A percentile compares a stretch with the other conserved stretches of the same genome.
Evolutionary conservation across 129 eudicot genomes (phyloP).

Genomic region (carrot (Daucus carota)): DNA sequence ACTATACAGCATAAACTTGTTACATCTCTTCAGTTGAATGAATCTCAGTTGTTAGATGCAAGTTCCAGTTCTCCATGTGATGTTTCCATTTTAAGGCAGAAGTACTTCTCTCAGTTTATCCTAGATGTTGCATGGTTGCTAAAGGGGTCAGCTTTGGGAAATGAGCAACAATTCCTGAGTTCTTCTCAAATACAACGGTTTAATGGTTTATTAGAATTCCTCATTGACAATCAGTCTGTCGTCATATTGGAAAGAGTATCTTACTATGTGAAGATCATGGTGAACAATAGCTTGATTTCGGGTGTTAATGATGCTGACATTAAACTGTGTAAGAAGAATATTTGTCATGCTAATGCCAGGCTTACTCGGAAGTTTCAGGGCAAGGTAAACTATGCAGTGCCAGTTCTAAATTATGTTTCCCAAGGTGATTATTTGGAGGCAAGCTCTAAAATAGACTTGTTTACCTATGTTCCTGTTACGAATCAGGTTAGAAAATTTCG

Average conservation of each 20-base stretch:
- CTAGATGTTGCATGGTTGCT: constrained; percentile 74
- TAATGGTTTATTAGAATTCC: constrained; percentile 37
- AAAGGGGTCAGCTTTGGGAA: constrained; percentile 47
- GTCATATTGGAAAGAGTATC: constrained; percentile 53
- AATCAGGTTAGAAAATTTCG: constrained; percentile 29
- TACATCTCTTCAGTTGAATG: constrained; percentile 22
- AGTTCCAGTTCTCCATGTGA: constrained; percentile 32
- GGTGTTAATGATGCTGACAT: constrained; percentile 40
- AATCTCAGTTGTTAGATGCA: constrained; percentile 14
- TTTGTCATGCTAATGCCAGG: constrained; percentile 33
- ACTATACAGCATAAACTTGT: constrained; percentile 44
- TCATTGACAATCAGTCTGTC: constrained; percentile 49
- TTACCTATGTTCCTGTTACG: constrained; percentile 18
- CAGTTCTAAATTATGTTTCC: background rate
- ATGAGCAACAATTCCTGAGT: constrained; percentile 21
- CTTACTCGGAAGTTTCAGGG: constrained; percentile 28
- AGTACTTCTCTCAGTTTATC: constrained; percentile 43
- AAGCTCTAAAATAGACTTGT: constrained; percentile 29
- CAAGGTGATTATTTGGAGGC: constrained; percentile 18
- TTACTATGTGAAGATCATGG: constrained; percentile 22
- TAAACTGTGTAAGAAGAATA: constrained; percentile 29
- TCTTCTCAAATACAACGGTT: constrained; percentile 56
- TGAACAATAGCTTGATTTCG: constrained; percentile 19
- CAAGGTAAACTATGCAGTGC: constrained; percentile 18
- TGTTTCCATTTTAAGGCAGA: constrained; percentile 32